Evolutionary conservation across 345 rosid genomes (phyloP).

Genomic region (Gossypium sturtianum): DNA sequence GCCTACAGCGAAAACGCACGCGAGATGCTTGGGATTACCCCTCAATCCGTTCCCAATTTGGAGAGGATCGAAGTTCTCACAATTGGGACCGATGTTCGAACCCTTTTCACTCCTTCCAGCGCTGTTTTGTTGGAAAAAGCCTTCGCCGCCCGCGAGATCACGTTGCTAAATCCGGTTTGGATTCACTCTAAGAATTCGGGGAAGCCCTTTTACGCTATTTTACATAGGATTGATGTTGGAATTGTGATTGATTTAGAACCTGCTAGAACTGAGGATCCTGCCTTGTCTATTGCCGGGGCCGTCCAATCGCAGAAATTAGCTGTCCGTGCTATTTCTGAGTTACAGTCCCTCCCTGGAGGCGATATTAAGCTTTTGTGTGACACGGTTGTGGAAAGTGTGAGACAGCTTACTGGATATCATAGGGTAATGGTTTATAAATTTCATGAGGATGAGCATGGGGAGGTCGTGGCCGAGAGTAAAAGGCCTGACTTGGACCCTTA

Average conservation of each 20-base stretch:
- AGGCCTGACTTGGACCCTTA: slow-evolving; percentile 83
- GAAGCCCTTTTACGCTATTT: slow-evolving; percentile 80
- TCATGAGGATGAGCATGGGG: slow-evolving; percentile 99
- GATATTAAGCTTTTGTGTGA: slow-evolving; percentile 84
- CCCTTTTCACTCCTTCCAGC: slow-evolving; percentile 59
- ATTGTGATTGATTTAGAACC: slow-evolving; percentile 96
- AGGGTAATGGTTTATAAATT: slow-evolving; percentile 98
- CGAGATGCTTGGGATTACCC: slow-evolving; percentile 80
- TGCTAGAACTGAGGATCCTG: slow-evolving; percentile 90
- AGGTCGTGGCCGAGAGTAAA: slow-evolving; percentile 89
- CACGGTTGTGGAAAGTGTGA: slow-evolving; percentile 82
- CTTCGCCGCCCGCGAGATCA: slow-evolving; percentile 80
- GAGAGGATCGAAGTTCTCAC: slow-evolving; percentile 59
- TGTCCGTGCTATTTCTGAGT: slow-evolving; percentile 78
- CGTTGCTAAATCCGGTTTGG: slow-evolving; percentile 87
- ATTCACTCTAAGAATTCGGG: slow-evolving; percentile 80
- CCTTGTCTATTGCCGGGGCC: slow-evolving; percentile 92
- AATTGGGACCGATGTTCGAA: slow-evolving; percentile 67
- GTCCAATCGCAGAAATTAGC: slow-evolving; percentile 97
- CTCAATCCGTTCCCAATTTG: slow-evolving; percentile 78
- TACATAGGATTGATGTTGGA: slow-evolving; percentile 92
- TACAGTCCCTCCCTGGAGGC: slow-evolving; percentile 94
- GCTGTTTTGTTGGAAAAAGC: slow-evolving; percentile 66
- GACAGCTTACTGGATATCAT: slow-evolving; percentile 86
- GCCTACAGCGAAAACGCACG: slow-evolving; percentile 82